phyloP scores from a whole-genome alignment of 306 rosid genomes.

The Prunus persica region Prunus_persica_NCBIv2 NC_034009.1:23785001-23785500 shows the following conservation, averaged over 20 bases:
- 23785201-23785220: not conserved
- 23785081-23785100: not conserved
- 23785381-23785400: conserved; percentile 49
- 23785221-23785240: not conserved
- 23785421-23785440: not conserved
- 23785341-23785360: conserved; percentile 33
- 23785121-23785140: not conserved
- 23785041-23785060: not conserved
- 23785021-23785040: too few relatives aligned
- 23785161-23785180: not conserved
- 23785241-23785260: not conserved
- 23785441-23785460: too few relatives aligned
- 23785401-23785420: conserved; percentile 68
- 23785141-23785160: not conserved
- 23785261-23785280: not conserved
- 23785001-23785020: too few relatives aligned
- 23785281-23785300: conserved; percentile 50
- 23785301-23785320: conserved; percentile 48
- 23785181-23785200: not conserved
- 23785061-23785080: too few relatives aligned
- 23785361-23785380: conserved; percentile 20
- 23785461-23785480: too few relatives aligned
- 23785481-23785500: too few relatives aligned
- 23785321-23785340: conserved; percentile 54
- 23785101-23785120: not conserved